Base-by-base conservation (phyloP, 306 rosid species). In the Clitoria ternatea region DNA sequence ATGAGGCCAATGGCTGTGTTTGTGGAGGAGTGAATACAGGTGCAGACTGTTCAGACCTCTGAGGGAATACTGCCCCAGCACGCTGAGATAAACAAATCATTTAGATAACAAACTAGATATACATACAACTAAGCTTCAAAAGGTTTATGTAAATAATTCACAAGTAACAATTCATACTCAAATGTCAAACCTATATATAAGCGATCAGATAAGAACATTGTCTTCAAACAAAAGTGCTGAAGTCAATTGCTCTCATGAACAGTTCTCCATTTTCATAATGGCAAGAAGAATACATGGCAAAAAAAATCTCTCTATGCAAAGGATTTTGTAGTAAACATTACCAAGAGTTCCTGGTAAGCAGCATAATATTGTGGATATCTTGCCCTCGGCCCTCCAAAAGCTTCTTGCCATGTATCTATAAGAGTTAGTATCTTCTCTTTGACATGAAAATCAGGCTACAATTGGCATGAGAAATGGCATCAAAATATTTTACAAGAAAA, bases 361-460 rank as follows among this genome's bases (percentile, higher is more conserved):
- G 95, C 92, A 86, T 87, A 90, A 57, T 88, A 91, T 52, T 94
- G 99, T 60, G 99, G 99, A 83, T 90, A 91, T 91, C 99, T 91
- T 49, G 96, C 97, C 72, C 97, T 91, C 0, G 97, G 84, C 64
- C 99, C 99, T 63, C 99, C 99, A 79, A 94, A 94, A 54, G 97
- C 99, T 83, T 94, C 99, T 94, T 94, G 97, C 97, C 99, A 94
- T 39, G 97, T 94, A 81, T 94, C 97, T 69, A 94, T 75, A 76
- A 94, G 89, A 75, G 77, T 75, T 79, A 94, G 55, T 82, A 94
- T 87, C 96, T 90, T 94, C 89, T 91, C 95, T 81, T 66, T 91
- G 84, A 94, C 97, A 50, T 85, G 86, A 66, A 70, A 19, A 85
- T 94, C 97, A 19, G 96, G 96, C 97, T 94, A 85, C 86, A 89